Base-by-base conservation (phyloP, 352 stramenopile genomes). In the Phytophthora constricta region DNA sequence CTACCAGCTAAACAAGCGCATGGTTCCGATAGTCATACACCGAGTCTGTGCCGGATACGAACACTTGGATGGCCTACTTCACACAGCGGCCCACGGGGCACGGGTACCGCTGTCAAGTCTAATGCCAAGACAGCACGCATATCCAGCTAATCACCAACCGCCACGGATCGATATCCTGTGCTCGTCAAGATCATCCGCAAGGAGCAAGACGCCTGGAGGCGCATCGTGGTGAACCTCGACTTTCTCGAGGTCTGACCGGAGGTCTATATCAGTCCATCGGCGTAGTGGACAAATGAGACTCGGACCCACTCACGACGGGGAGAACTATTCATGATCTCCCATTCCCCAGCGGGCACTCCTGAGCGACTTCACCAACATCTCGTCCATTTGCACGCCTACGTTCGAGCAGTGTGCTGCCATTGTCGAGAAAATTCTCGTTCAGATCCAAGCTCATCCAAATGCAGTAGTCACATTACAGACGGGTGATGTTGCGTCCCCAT, bases 261-360 rank as follows among this genome's bases (percentile, higher is more conserved):
- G 33, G 26, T 72, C 0, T 20, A n/a, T 2, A 52, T 63, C 27
- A 55, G 64, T 37, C 60, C 57, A 2, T 71, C 33, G 55, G 70
- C 11, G 70, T 74, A 5, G 70, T 70, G 14, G 50, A 70, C 41
- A 74, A 74, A 39, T 34, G 34, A 8, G 7, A 46, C 2, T 25
- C 25, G 0, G 56, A 71, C 26, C 56, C 59, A 1, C 22, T 3
- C 0, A 52, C 11, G 9, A 33, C n/a, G 0, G 64, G 50, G 1
- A 22, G 64, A 1, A 43, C 31, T 3, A 74, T 74, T 10, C 59
- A 77, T 4, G 55, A 73, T 20, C 16, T 77, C 0, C 65, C 69
- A 2, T 73, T 52, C 17, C 51, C 58, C 2, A 42, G 58, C 0
- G 58, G 43, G 1, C 1, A 2, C 1, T 68, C 58, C 31, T 5